Evolutionary conservation across 768 basidiomycete species (phyloP), one percentile per base, ranked within the genome.

Genomic region (Phlebiopsis gigantea): DNA sequence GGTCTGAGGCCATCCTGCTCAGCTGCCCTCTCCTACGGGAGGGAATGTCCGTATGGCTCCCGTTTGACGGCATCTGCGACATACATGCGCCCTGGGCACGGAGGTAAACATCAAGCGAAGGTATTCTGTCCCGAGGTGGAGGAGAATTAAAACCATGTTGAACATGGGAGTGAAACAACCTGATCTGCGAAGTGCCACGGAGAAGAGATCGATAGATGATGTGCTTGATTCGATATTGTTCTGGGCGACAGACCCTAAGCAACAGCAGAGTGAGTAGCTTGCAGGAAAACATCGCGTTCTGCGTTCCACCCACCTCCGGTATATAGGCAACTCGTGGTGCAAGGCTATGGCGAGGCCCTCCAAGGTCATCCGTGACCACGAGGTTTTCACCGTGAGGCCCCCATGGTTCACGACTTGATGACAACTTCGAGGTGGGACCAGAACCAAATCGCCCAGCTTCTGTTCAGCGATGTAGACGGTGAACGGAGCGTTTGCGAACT

Each of bases 351-450:
- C 66, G 14, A 90, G 67, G 3, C 88, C 85, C 46, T 72, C 66
- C 25, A 87, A 63, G 6, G 88, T 86, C 89, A 93, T 92, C 46
- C 91, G 76, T 0, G 90, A 92, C 91, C 91, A 93, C 1, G 88
- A 87, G 4, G 84, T 83, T 70, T 93, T 93, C 67, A 92, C 75
- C 0, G 88, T 90, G 22, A 93, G 77, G 12, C 91, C 90, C 22
- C 91, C 88, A 47, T 73, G 72, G 62, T 93, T 93, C 24, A 93
- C 77, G 3, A 92, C 90, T 66, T 93, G 91, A 69, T 93, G 91
- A 55, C 85, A 89, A 60, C 86, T 86, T 58, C 86, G 76, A 22
- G 88, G 86, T 15, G 91, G 91, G 19, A 93, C 88, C 19, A 92
- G 75, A 7, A 93, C 84, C 31, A 93, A 65, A 65, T 93, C 91